Base-by-base conservation (phyloP, 305 asterid species). In the Fraxinus baroniana region DNA sequence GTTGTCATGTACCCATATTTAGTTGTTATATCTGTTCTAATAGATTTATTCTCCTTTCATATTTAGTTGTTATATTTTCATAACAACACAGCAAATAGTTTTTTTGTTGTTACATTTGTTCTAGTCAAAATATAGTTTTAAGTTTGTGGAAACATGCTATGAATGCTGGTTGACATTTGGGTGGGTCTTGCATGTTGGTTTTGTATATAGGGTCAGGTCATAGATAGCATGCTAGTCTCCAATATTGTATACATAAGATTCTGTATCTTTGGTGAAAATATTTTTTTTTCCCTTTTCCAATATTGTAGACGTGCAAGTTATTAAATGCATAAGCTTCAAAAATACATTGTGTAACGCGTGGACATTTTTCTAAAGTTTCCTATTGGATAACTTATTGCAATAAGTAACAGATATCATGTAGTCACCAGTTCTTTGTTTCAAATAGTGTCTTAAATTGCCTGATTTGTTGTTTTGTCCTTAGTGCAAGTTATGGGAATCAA, bases 401-500 rank as follows among this genome's bases (percentile, higher is more conserved):
- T 4, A 28, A 5, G 3, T 35, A 49, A 26, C 15, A 46, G 20
- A 44, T 8, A 26, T 26, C 39, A 46, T 77, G 15, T 15, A 15
- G 60, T 28, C 24, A 13, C 26, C 6, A 13, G 17, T 8, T 24
- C 26, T 22, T 3, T 3, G 3, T 35, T 66, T 5, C 35, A 64
- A 64, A 64, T 64, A 64, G 9, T 64, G 15, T 64, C 33, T 64
- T 64, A 64, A 64, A 13, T 64, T 9, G n/a, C 35, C 0, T 75
- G 77, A 12, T 36, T 79, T 33, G 4, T 66, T 66, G 35, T 22
- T 66, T 66, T 26, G 17, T 36, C 66, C 44, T 66, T 80, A 78
- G 89, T 20, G 32, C 20, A 78, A 33, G 22, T 60, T 44, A 86
- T 86, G 89, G 89, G 89, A 78, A 71, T 86, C 35, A 86, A 86